Base-by-base conservation (phyloP, 768 basidiomycete species). In the Mrakia blollopis region DNA sequence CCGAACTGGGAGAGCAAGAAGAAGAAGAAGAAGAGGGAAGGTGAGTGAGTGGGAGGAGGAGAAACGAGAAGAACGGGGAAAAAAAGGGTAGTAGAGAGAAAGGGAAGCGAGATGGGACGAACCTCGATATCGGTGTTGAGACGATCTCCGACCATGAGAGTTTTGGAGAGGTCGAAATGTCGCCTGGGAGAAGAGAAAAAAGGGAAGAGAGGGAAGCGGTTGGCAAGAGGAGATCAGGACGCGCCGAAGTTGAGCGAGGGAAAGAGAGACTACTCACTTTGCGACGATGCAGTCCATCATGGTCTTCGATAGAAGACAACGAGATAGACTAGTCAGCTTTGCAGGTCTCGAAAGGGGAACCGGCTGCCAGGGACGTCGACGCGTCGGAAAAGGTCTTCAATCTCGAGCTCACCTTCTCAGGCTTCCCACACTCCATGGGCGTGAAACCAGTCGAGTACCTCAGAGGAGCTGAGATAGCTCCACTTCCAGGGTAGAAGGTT, bases 81-180 rank as follows among this genome's bases (percentile, higher is more conserved):
- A n/a, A 61, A 35, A 28, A 21, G 30, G n/a, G 28, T 13, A 1
- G 61, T 50, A 18, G 50, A 61, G 30, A 8, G 35, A 5, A 18
- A 47, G 60, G 65, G 7, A 32, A 61, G 30, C 3, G 35, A 7
- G 35, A 68, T 44, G 11, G 44, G 52, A 69, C 25, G 39, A 0
- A 67, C 52, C 60, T 78, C 77, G 80, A 99, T 98, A 84, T 99
- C 96, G 8, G 97, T 98, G 83, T 92, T 91, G 79, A 99, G 87
- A 78, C 96, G 89, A 85, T 99, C 96, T 60, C 96, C 96, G 63
- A 98, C 87, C 93, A 99, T 98, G 82, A 98, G 89, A 23, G 95
- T 94, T 72, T 89, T 86, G 78, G 87, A 85, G 61, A 92, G 92
- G 84, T 98, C 91, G 82, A 93, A 94, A 67, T 91, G 83, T 80